Percentiles rank a stretch among this genome's conserved stretches.
These are phyloP conservation scores for Leucocoprinus gongylophorus DNA, from an alignment of 1,284 basidiomycete species.

Conservation along the genomic window DNA sequence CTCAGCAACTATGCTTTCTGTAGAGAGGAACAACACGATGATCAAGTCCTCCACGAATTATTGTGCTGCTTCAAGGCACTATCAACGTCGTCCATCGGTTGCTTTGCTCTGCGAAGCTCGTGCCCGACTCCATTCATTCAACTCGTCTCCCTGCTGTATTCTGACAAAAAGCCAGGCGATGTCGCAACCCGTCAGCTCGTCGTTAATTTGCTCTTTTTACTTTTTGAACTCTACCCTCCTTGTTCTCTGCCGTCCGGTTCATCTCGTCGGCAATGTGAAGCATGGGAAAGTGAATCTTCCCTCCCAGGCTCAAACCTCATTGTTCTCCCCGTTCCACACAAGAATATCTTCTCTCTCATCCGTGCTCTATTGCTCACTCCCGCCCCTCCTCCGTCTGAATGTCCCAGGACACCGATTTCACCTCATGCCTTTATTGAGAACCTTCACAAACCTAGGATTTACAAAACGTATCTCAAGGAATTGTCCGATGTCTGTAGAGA, in stretches of 20 bases:
- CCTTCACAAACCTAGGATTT: slow-evolving; percentile 77
- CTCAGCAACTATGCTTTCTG: slow-evolving; percentile 7
- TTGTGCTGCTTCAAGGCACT: slow-evolving; percentile 92
- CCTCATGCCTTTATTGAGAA: slow-evolving; percentile 88
- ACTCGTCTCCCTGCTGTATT: slow-evolving; percentile 80
- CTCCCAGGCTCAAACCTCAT: slow-evolving; percentile 40
- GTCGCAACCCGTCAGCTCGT: slow-evolving; percentile 86
- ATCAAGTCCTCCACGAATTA: slow-evolving; percentile 88
- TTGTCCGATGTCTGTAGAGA: slow-evolving; percentile 87
- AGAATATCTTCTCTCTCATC: slow-evolving; percentile 61
- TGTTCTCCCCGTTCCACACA: slow-evolving; percentile 65
- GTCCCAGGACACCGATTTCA: slow-evolving; percentile 54
- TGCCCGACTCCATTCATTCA: slow-evolving; percentile 84
- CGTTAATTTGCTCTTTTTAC: slow-evolving; percentile 72
- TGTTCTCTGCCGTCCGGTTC: slow-evolving; percentile 51
- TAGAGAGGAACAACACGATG: slow-evolving; percentile 97
- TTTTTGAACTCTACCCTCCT: slow-evolving; percentile 79
- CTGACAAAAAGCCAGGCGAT: slow-evolving; percentile 97
- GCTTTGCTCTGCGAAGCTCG: slow-evolving; percentile 72
- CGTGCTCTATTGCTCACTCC: slow-evolving; percentile 67
- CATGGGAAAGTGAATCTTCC: slow-evolving; percentile 44
- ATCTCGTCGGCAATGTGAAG: slow-evolving; percentile 39
- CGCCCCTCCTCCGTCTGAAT: slow-evolving; percentile 65
- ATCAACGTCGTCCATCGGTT: slow-evolving; percentile 81
- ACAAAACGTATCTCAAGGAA: slow-evolving; percentile 88